Evolutionary conservation across 75 land plant genomes (phyloP).

Genomic region (Gnetum montanum): DNA sequence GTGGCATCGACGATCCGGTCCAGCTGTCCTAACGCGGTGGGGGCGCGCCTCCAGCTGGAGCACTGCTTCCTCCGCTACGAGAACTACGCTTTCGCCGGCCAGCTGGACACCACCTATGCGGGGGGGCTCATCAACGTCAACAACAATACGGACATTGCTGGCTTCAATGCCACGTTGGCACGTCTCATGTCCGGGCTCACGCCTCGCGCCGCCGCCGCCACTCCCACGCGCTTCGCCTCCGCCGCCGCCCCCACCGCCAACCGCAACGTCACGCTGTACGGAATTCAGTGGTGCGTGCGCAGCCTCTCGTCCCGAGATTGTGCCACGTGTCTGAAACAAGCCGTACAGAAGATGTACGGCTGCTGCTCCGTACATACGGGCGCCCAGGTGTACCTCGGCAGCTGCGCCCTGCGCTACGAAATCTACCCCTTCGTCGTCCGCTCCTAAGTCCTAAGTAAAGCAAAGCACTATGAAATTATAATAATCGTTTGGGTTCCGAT

Average conservation of each 20-base stretch:
- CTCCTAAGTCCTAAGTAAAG: too few species aligned
- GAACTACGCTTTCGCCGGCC: background rate
- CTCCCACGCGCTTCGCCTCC: background rate
- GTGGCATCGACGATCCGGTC: background rate
- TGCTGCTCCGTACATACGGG: background rate
- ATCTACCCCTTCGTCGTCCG: too few species aligned
- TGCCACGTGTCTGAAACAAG: background rate
- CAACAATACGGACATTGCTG: background rate
- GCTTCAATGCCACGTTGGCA: too few species aligned
- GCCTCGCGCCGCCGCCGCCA: too few species aligned
- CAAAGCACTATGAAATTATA: too few species aligned
- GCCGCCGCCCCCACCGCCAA: too few species aligned
- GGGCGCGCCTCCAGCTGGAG: background rate
- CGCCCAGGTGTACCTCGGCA: too few species aligned
- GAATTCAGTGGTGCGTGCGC: background rate
- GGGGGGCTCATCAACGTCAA: background rate
- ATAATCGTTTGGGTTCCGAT: too few species aligned
- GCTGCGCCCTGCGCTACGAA: background rate
- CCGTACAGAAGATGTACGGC: background rate
- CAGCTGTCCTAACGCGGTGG: background rate
- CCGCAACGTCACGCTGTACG: too few species aligned
- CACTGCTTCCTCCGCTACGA: background rate
- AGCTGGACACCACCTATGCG: background rate
- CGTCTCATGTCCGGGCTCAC: too few species aligned
- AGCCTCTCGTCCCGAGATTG: background rate